A percentile compares a stretch with the other conserved stretches of the same genome.
phyloP scores from a whole-genome alignment of 352 stramenopile genomes.

The Globisporangium megalacanthum region DNA sequence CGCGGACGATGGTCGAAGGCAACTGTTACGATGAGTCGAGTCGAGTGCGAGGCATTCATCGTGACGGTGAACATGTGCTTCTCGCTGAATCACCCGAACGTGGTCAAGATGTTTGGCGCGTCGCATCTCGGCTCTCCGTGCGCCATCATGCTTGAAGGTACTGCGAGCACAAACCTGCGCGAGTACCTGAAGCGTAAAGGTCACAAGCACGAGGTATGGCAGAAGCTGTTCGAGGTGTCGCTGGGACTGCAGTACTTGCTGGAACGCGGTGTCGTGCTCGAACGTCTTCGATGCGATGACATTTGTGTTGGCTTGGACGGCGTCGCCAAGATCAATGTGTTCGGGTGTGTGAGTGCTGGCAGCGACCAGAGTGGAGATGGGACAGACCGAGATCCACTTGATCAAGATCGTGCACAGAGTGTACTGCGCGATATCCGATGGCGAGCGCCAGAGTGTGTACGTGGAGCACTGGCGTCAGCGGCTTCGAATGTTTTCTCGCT shows the following conservation, averaged over 20 bases:
- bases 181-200: background rate
- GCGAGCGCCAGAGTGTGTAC: slow-evolving; percentile 1
- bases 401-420: background rate
- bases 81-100: slow-evolving; percentile 30
- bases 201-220: no score
- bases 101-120: slow-evolving; percentile 15
- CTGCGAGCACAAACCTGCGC: background rate
- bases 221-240: slow-evolving; percentile 7
- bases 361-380: background rate
- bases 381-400: background rate
- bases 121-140: slow-evolving; percentile 11
- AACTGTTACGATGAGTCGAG: slow-evolving; percentile 10
- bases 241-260: slow-evolving; percentile 30
- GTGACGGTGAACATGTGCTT: background rate
- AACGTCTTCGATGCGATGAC: background rate
- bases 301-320: slow-evolving; percentile 3
- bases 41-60: background rate
- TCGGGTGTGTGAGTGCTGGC: no score
- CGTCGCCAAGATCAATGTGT: slow-evolving; percentile 5
- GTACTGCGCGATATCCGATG: background rate
- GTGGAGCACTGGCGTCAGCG: background rate
- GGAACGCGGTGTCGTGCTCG: background rate
- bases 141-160: background rate
- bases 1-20: slow-evolving; percentile 30
- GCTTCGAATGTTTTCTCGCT: slow-evolving; percentile 4